These are phyloP conservation scores for Chondrus crispus DNA, from an alignment of 23 red algal species.

Conservation along the genomic window DNA sequence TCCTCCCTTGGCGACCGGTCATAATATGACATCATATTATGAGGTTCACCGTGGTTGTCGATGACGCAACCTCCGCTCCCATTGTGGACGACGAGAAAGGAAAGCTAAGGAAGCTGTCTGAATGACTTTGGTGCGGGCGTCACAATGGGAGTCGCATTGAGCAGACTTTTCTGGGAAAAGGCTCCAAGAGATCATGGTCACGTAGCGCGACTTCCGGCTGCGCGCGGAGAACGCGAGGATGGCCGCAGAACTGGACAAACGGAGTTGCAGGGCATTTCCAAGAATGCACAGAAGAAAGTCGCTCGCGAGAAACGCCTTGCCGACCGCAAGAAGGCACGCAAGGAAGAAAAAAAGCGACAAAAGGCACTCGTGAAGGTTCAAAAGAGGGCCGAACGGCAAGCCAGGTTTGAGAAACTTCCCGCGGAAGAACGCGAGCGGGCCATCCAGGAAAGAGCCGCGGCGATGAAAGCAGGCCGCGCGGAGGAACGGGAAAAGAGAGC, in stretches of 20 bases:
- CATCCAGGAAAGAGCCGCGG: conserved; percentile 1
- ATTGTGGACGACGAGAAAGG: too few species aligned
- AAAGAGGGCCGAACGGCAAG: conserved; percentile 24
- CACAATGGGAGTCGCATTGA: not conserved
- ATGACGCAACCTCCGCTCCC: too few species aligned
- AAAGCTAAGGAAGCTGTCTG: too few species aligned
- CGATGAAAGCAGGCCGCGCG: conserved; percentile 3
- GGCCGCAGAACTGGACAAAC: too few species aligned
- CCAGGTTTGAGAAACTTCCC: not conserved
- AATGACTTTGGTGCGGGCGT: too few species aligned
- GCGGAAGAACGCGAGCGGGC: not conserved
- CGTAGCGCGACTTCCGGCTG: too few species aligned
- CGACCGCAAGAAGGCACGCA: conserved; percentile 26
- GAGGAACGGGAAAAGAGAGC: conserved; percentile 18
- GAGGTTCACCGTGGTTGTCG: too few species aligned
- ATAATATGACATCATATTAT: too few species aligned
- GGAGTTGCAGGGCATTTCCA: conserved; percentile 19
- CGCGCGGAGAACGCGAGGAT: too few species aligned
- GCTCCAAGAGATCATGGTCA: too few species aligned
- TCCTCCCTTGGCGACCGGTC: too few species aligned
- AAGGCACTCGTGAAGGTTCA: not conserved
- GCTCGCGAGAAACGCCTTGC: not conserved
- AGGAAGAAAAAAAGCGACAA: not conserved
- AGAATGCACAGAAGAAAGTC: conserved; percentile 43
- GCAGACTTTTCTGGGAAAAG: too few species aligned